Evolutionary conservation across 352 stramenopile genomes (phyloP).

Genomic region (Hyaloperonospora brassicae): DNA sequence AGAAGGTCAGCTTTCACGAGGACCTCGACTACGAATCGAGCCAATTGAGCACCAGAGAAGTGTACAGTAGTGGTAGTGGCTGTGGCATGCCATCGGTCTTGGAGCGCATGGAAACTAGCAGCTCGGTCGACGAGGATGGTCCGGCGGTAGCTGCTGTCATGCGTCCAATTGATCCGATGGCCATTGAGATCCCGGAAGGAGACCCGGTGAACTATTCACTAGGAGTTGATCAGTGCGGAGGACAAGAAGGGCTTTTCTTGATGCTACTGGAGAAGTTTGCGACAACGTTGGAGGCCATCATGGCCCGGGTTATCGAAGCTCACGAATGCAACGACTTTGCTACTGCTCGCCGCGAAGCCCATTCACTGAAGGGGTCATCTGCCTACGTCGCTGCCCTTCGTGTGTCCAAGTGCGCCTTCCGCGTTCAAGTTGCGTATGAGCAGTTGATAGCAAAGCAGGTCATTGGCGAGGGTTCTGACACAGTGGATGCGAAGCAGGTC

Average conservation of each 20-base stretch:
- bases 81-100: constrained; percentile 20
- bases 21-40: not conserved
- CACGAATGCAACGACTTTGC: constrained; percentile 40
- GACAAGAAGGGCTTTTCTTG: constrained; percentile 66
- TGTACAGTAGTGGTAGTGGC: constrained; percentile 11
- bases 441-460: constrained; percentile 16
- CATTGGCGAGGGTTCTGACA: too few species aligned
- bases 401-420: constrained; percentile 74
- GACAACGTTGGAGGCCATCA: constrained; percentile 46
- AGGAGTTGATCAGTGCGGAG: constrained; percentile 71
- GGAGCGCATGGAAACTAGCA: constrained; percentile 23
- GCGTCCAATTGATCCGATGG: constrained; percentile 24
- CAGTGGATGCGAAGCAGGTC: constrained; percentile 17
- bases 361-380: constrained; percentile 76
- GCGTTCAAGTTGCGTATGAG: constrained; percentile 70
- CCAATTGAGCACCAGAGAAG: constrained; percentile 10
- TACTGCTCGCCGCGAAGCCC: constrained; percentile 51
- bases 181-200: constrained; percentile 63
- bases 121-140: constrained; percentile 14
- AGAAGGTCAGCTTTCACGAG: constrained; percentile 25
- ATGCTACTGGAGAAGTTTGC: constrained; percentile 77
- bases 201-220: constrained; percentile 74
- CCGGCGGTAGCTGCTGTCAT: constrained; percentile 18
- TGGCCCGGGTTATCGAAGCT: constrained; percentile 44
- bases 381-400: constrained; percentile 70